Base-by-base conservation (phyloP, 768 basidiomycete species). In the Mycena maculata region DNA sequence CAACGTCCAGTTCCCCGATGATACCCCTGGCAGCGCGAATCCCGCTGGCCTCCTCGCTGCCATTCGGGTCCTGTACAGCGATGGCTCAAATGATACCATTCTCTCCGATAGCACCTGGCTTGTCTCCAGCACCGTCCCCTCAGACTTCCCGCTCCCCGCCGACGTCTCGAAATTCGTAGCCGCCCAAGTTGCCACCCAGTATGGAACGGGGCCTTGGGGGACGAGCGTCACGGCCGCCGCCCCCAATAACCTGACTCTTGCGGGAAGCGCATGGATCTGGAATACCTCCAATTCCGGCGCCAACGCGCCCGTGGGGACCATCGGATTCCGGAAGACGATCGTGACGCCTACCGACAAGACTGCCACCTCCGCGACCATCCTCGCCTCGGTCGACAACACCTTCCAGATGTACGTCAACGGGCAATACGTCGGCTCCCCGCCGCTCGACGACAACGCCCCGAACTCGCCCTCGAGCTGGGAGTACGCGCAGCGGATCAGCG, bases 11-110 rank as follows among this genome's bases (percentile, higher is more conserved):
- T n/a, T n/a, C 28, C 23, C 9, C 10, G n/a, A 31, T 4, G 55
- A n/a, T 4, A 18, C 54, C 1, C 47, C 48, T 3, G 48, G 31
- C 18, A 48, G 38, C 1, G 22, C 36, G 2, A 70, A 62, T 42
- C 65, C 69, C 1, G 65, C 65, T 3, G 69, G 69, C n/a, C 57
- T 70, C 23, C 56, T 70, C 15, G 61, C 69, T 2, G 44, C 65
- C 33, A 60, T 70, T 9, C 50, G 18, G 27, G 28, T 64, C 15
- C 28, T 44, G 8, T 70, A 60, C 45, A 50, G 27, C 16, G 65
- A 70, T 41, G 53, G 58, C 22, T 49, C 60, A 5, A 64, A 60
- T 27, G 54, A 58, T 12, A 63, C 53, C 15, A 23, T 70, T 23
- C 36, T 63, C 6, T 63, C 60, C 31, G 65, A 70, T 45, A 47